Evolutionary conservation across 768 basidiomycete species (phyloP), one percentile per base, ranked within the genome.

Genomic region (Naganishia randhawae): DNA sequence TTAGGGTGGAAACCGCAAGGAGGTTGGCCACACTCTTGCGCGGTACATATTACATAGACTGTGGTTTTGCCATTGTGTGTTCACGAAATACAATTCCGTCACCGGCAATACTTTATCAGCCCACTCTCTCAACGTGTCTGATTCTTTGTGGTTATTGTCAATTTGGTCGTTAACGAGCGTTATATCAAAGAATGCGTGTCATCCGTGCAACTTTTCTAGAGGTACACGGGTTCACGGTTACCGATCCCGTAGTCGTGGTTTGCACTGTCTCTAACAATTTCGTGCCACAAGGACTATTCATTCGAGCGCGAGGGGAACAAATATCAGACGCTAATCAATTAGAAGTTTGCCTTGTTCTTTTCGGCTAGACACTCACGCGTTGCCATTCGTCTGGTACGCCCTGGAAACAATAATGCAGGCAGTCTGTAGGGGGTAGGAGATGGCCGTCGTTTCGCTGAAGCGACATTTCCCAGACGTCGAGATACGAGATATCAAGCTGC

Each of bases 371-470:
- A 63, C 55, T 31, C 4, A 69, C 68, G 52, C 64, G 33, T 42
- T 64, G 67, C 68, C 68, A 69, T 42, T 69, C 68, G 16, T 69
- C 68, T 1, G 64, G 13, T 10, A 64, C 68, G n/a, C 68, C 68
- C 14, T 55, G 53, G 27, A 51, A 68, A 45, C 68, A 69, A 50
- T 42, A 69, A 64, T 69, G 68, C 37, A 69, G 37, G 41, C 68
- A 69, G 22, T 69, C 68, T 10, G 39, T 53, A 13, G 68, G 68
- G 29, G 68, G 68, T 2, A 63, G 50, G 5, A 69, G 14, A n/a
- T 69, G 62, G 2, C 27, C 39, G 42, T 69, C 68, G 4, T 50
- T 50, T 11, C 68, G 45, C 32, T 63, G 61, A 1, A 69, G 27
- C 17, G 50, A 53, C 51, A 69, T 53, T 29, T 33, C 32, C 68